Base-by-base conservation (phyloP, 495 filamentous ascomycete species). In the Rhizodiscina lignyota region DNA sequence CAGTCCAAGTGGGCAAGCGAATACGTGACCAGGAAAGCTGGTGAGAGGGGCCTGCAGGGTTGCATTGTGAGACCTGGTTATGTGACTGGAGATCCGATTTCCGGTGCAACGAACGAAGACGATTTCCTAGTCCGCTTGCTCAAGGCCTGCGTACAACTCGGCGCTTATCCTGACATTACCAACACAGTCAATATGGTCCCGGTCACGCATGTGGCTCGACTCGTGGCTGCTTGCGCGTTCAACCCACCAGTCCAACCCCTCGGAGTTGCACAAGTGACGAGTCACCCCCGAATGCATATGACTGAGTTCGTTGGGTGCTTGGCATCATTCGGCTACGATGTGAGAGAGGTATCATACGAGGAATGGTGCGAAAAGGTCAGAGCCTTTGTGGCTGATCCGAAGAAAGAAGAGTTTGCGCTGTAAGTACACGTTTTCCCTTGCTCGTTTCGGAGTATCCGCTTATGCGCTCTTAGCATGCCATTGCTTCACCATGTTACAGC, bases 131-230 rank as follows among this genome's bases (percentile, higher is more conserved):
- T 93, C 35, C 79, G 89, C 32, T 70, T 94, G 67, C 51, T 79
- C 23, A 94, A 94, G 58, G 87, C 83, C 30, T 92, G 83, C 42
- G 68, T 91, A 32, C 89, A 97, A 52, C 60, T 94, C 0, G 56
- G 54, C 0, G 58, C 64, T 18, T 70, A 78, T 1, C 89, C 89
- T 0, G 63, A 69, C 39, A 85, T 97, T 43, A 50, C 62, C 55
- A 97, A 94, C 58, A 86, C 82, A 0, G 72, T 94, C 49, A 97
- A 97, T 58, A 72, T 74, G 51, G 83, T 93, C 2, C 89, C 89
- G 0, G 85, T 94, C 18, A 70, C 76, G 47, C 80, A 89, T 48
- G 86, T 94, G 33, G 72, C 79, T 0, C 64, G 73, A 5, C 67
- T 91, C 12, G 77, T 93, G 17, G 73, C 83, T 18, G 82, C 84